Conservation (phyloP, 2,329 filamentous ascomycete species). For the Neobulgaria alba region DNA sequence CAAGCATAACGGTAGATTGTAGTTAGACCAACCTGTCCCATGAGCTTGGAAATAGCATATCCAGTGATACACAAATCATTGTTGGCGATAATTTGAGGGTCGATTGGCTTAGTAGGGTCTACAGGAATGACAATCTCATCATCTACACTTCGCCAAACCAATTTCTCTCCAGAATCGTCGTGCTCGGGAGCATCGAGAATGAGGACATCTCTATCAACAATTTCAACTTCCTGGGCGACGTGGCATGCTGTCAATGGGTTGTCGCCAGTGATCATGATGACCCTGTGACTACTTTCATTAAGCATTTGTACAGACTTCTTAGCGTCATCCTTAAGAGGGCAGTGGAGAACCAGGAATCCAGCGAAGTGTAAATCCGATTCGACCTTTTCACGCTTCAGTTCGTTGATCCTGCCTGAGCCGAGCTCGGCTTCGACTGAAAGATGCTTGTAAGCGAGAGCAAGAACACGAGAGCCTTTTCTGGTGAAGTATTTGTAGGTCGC, state of each 20-base stretch:
- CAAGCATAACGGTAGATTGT: slow-evolving; percentile 81
- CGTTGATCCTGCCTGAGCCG: slow-evolving; percentile 78
- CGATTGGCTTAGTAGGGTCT: slow-evolving; percentile 72
- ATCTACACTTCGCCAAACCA: slow-evolving; percentile 93
- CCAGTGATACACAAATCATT: slow-evolving; percentile 96
- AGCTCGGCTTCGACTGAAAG: slow-evolving; percentile 75
- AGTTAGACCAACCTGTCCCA: slow-evolving; percentile 66
- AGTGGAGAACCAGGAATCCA: slow-evolving; percentile 91
- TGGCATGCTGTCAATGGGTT: slow-evolving; percentile 95
- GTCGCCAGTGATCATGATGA: slow-evolving; percentile 98
- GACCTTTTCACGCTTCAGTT: slow-evolving; percentile 86
- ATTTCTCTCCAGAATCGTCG: slow-evolving; percentile 66
- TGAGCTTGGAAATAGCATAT: slow-evolving; percentile 85
- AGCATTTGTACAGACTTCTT: slow-evolving; percentile 92
- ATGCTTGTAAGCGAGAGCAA: slow-evolving; percentile 91
- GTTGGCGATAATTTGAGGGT: slow-evolving; percentile 67
- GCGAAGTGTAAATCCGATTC: slow-evolving; percentile 81
- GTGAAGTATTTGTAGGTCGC: slow-evolving; percentile 99
- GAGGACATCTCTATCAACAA: slow-evolving; percentile 89
- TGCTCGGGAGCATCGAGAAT: slow-evolving; percentile 94
- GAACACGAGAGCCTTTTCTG: slow-evolving; percentile 85
- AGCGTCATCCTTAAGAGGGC: slow-evolving; percentile 92
- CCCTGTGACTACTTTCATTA: slow-evolving; percentile 96
- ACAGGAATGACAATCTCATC: slow-evolving; percentile 82
- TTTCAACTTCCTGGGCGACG: slow-evolving; percentile 91